Evolutionary conservation across 1,139 yeast genomes (phyloP).

Genomic region (Suhomyces coccinellae): DNA sequence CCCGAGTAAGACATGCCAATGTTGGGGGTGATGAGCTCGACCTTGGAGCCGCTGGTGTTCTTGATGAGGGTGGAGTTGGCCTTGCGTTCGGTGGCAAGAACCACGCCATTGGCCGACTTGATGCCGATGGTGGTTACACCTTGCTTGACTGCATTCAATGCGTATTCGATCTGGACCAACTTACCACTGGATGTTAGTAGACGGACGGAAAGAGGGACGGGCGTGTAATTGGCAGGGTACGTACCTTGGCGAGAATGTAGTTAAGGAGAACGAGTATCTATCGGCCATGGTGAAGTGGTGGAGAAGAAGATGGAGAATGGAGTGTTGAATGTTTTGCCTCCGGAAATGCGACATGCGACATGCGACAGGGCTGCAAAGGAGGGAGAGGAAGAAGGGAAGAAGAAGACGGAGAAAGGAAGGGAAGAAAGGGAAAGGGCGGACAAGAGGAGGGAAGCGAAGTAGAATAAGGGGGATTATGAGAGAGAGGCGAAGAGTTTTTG

Average conservation of each 20-base stretch:
- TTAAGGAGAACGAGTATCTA: slow-evolving; percentile 94
- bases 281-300: slow-evolving; percentile 69
- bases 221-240: slow-evolving; percentile 25
- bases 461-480: no score
- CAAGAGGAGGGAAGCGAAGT: no score
- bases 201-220: not conserved
- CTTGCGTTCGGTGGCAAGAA: slow-evolving; percentile 94
- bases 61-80: slow-evolving; percentile 77
- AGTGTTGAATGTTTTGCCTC: slow-evolving; percentile 14
- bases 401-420: not conserved
- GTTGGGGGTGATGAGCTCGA: slow-evolving; percentile 86
- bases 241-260: slow-evolving; percentile 94
- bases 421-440: not conserved
- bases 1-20: slow-evolving; percentile 97
- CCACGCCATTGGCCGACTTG: slow-evolving; percentile 94
- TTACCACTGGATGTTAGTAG: slow-evolving; percentile 66
- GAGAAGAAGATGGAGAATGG: slow-evolving; percentile 2
- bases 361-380: slow-evolving; percentile 4
- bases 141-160: slow-evolving; percentile 94
- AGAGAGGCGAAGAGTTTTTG: no score
- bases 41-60: slow-evolving; percentile 73
- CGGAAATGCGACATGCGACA: slow-evolving; percentile 8
- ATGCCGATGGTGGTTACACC: slow-evolving; percentile 98
- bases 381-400: not conserved
- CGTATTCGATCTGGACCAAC: slow-evolving; percentile 96